Conservation (phyloP, 129 eudicot species). For the Helianthus tuberosus region DNA sequence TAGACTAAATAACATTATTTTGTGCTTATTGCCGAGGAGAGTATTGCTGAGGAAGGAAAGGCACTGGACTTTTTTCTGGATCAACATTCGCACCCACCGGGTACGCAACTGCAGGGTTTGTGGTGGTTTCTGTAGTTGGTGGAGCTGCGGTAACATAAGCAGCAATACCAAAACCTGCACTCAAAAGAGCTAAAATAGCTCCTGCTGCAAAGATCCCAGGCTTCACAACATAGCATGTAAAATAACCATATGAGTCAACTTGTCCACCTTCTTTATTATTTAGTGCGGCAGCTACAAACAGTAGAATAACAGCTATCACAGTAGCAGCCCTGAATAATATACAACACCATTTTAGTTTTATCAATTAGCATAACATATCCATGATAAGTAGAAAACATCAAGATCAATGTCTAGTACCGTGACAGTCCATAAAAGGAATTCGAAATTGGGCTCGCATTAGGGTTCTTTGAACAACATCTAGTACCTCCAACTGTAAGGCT, state of each 20-base stretch:
- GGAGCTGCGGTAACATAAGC: slow-evolving; percentile 16
- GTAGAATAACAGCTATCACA: slow-evolving; percentile 16
- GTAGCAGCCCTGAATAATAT: slow-evolving; percentile 23
- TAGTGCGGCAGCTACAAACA: slow-evolving; percentile 11
- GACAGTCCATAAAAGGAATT: slow-evolving; percentile 16
- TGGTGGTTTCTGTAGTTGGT: slow-evolving; percentile 11
- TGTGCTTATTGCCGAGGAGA: background rate
- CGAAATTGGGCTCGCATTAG: slow-evolving; percentile 7
- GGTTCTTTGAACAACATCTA: slow-evolving; percentile 15
- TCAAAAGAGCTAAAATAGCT: slow-evolving; percentile 28
- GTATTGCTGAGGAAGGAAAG: too few species aligned
- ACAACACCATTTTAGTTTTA: background rate
- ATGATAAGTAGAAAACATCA: background rate
- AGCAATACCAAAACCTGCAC: slow-evolving; percentile 19
- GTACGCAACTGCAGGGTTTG: slow-evolving; percentile 3
- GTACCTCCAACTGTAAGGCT: slow-evolving; percentile 21
- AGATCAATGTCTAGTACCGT: slow-evolving; percentile 14
- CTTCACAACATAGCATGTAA: slow-evolving; percentile 25
- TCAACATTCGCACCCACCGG: slow-evolving; percentile 20
- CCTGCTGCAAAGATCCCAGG: slow-evolving; percentile 39
- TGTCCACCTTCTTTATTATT: slow-evolving; percentile 12
- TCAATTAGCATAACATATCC: background rate
- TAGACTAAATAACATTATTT: background rate
- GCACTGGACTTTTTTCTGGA: slow-evolving; percentile 7
- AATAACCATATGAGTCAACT: slow-evolving; percentile 5